Evolutionary conservation across 495 filamentous ascomycete species (phyloP).

Genomic region (Tetracladium marchalianum): DNA sequence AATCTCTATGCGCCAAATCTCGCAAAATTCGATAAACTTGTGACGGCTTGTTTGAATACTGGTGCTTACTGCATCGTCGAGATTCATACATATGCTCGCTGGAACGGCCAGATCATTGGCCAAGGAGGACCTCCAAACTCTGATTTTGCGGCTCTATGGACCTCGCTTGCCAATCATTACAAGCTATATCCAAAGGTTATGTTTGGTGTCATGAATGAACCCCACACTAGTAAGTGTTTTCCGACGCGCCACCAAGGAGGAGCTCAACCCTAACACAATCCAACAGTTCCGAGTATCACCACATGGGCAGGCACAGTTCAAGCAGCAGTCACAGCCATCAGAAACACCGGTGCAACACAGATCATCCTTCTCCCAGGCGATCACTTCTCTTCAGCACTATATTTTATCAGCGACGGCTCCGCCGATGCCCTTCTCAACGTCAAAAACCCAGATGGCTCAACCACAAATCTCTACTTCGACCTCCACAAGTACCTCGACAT

Average conservation of each 20-base stretch:
- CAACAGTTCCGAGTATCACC: conserved; percentile 32
- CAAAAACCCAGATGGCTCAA: conserved; percentile 42
- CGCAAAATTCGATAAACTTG: conserved; percentile 21
- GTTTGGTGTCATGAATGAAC: conserved; percentile 60
- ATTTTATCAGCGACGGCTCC: conserved; percentile 33
- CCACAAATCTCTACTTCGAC: conserved; percentile 43
- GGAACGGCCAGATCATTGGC: conserved; percentile 49
- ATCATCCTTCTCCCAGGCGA: conserved; percentile 28
- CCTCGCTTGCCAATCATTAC: conserved; percentile 46
- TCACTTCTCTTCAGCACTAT: conserved; percentile 35
- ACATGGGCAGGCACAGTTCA: conserved; percentile 42
- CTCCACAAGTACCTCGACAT: conserved; percentile 46
- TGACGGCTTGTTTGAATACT: conserved; percentile 46
- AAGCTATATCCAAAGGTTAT: conserved; percentile 32
- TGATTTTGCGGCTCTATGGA: conserved; percentile 48
- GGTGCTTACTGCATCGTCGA: conserved; percentile 49
- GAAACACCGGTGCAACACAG: conserved; percentile 43
- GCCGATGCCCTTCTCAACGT: conserved; percentile 35
- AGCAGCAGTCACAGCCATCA: conserved; percentile 46
- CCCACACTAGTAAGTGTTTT: conserved; percentile 9
- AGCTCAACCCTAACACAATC: conserved; percentile 14
- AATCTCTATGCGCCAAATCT: conserved; percentile 28
- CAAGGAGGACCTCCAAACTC: conserved; percentile 46
- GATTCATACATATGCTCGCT: conserved; percentile 37
- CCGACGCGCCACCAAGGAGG: no score